Evolutionary conservation across 148 eudicot genomes (phyloP), one percentile per base, ranked within the genome.

Genomic region (Silene uniflora): DNA sequence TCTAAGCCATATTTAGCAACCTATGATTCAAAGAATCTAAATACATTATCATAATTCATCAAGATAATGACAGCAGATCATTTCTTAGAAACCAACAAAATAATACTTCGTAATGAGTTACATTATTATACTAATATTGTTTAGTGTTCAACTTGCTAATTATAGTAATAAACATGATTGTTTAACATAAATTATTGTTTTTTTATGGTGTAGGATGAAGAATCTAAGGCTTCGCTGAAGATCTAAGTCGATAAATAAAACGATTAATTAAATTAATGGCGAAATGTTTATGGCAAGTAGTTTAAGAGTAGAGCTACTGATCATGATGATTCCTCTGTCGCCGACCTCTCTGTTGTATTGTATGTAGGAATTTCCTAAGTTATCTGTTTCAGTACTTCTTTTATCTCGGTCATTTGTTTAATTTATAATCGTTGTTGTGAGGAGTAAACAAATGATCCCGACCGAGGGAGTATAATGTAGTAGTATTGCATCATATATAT

Each of bases 201-300:
- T 44, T 69, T 44, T 21, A 35, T 63, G 61, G 60, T 81, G 92
- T 89, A 89, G 92, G 87, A 62, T 85, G 84, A 87, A 67, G 82
- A 79, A 79, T 77, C 85, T 67, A 66, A 78, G 79, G 86, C 82
- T 75, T 29, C 73, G 39, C 27, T 75, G 81, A 76, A 70, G 78
- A 74, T 73, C 71, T 27, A 75, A 54, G 66, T 39, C 19, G 27
- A 49, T 42, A 47, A 81, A 69, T 74, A 81, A 81, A 67, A 74
- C 77, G 39, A 77, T 65, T 73, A 55, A 74, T 67, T 68, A 9
- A 55, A 47, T 25, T 71, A 62, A 22, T 74, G 77, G 55, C 49
- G 11, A 27, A 39, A 59, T 65, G 35, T 4, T 52, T 68, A 70
- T 32, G 35, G 76, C 14, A 22, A 19, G 21, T 47, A 76, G 67